Evolutionary conservation across 371 early-diverging fungal species (phyloP).

Genomic region (Basidiobolus heterosporus): DNA sequence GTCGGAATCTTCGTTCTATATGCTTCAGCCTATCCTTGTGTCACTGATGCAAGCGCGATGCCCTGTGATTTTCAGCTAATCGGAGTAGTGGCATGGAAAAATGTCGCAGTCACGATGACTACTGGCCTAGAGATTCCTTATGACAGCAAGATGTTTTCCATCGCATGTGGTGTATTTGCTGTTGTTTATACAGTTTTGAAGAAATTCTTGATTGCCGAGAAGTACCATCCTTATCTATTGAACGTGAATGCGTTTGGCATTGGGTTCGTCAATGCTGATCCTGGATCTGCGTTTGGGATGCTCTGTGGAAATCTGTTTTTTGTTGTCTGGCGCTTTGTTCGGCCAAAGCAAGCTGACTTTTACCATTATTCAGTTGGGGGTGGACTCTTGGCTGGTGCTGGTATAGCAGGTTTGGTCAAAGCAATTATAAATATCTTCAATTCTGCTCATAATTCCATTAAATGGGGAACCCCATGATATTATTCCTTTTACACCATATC

Average conservation of each 20-base stretch:
- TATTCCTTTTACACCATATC: too few relatives aligned
- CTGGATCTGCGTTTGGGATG: constrained; percentile 38
- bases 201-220: constrained; percentile 25
- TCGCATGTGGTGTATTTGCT: constrained; percentile 26
- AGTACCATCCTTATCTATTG: constrained; percentile 31
- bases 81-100: constrained; percentile 47
- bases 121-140: constrained; percentile 12
- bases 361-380: constrained; percentile 41
- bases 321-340: constrained; percentile 29
- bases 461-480: too few relatives aligned
- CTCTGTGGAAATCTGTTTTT: constrained; percentile 33
- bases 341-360: constrained; percentile 19
- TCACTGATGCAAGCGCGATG: constrained; percentile 12
- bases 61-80: constrained; percentile 35
- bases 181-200: constrained; percentile 23
- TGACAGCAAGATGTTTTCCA: constrained; percentile 16
- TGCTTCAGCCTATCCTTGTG: constrained; percentile 41
- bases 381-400: constrained; percentile 61
- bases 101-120: constrained; percentile 37
- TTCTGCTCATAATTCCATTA: background rate
- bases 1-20: constrained; percentile 42
- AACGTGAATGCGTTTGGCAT: constrained; percentile 52
- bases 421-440: constrained; percentile 30
- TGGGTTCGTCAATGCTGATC: constrained; percentile 40
- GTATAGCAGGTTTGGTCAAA: constrained; percentile 44